Evolutionary conservation across 805 yeast genomes (phyloP).

Genomic region (Sugiyamaella marilandica): DNA sequence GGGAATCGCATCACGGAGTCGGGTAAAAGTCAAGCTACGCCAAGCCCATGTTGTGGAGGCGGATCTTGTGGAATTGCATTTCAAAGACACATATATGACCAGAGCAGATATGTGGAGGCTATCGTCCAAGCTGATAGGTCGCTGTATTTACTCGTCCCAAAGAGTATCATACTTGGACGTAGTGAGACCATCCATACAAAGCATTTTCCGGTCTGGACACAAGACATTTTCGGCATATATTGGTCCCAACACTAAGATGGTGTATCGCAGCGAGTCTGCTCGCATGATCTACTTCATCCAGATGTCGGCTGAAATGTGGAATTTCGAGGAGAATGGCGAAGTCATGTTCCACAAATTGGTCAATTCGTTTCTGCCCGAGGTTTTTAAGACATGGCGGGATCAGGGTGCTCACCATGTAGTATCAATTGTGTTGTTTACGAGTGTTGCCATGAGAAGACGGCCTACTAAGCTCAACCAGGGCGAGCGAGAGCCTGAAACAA

Average conservation of each 20-base stretch:
- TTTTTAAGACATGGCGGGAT: slow-evolving; percentile 82
- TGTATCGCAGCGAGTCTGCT: slow-evolving; percentile 89
- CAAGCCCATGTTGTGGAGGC: slow-evolving; percentile 45
- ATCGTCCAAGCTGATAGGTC: slow-evolving; percentile 53
- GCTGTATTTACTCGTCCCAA: slow-evolving; percentile 66
- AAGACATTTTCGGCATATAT: slow-evolving; percentile 72
- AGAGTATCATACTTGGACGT: slow-evolving; percentile 55
- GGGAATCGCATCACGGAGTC: slow-evolving; percentile 63
- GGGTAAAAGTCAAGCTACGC: slow-evolving; percentile 49
- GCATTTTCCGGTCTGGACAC: slow-evolving; percentile 62
- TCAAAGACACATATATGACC: slow-evolving; percentile 74
- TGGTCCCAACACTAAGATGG: slow-evolving; percentile 66
- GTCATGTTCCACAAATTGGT: slow-evolving; percentile 88
- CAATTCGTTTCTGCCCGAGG: slow-evolving; percentile 85
- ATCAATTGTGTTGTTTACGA: slow-evolving; percentile 82
- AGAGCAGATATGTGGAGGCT: slow-evolving; percentile 93
- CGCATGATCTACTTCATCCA: slow-evolving; percentile 78
- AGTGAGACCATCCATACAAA: slow-evolving; percentile 61
- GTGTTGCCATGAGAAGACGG: slow-evolving; percentile 49
- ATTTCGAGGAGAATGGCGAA: slow-evolving; percentile 94
- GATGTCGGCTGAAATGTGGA: slow-evolving; percentile 95
- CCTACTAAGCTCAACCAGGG: slow-evolving; percentile 50
- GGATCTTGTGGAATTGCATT: slow-evolving; percentile 75
- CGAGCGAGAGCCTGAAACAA: slow-evolving; percentile 59
- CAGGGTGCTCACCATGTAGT: slow-evolving; percentile 86